Conservation (phyloP, 2,329 filamentous ascomycete species). For the Diaporthe amygdali region DNA sequence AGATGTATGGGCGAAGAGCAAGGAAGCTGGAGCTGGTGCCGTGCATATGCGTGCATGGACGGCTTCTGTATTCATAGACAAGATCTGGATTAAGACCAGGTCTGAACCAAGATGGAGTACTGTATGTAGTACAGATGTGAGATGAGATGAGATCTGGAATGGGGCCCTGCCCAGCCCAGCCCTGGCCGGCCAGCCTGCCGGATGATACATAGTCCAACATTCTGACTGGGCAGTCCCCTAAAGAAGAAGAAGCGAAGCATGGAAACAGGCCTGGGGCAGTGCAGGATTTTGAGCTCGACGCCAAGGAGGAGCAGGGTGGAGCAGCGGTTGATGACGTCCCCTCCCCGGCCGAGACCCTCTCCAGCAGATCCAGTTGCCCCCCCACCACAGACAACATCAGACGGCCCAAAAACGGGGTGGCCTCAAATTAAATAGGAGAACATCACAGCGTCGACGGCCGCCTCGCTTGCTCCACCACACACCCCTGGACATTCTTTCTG, state of each 20-base stretch:
- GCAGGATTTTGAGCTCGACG: background rate
- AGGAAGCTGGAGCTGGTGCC: too few species aligned
- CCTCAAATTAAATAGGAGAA: slow-evolving; percentile 23
- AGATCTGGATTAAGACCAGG: too few species aligned
- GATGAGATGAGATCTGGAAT: slow-evolving; percentile 12
- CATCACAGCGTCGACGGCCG: slow-evolving; percentile 10
- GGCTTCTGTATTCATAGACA: too few species aligned
- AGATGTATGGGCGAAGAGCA: too few species aligned
- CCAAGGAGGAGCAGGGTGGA: background rate
- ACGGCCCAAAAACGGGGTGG: slow-evolving; percentile 13
- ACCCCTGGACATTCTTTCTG: slow-evolving; percentile 26
- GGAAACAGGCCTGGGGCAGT: background rate
- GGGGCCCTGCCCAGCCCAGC: background rate
- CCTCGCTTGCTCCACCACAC: slow-evolving; percentile 13
- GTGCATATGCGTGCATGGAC: background rate
- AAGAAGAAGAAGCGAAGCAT: background rate
- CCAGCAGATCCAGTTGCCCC: background rate
- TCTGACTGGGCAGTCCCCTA: background rate
- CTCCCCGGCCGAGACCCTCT: background rate
- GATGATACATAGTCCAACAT: background rate
- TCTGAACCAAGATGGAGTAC: too few species aligned
- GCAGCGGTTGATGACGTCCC: slow-evolving; percentile 12
- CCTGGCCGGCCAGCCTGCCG: background rate
- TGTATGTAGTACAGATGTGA: background rate
- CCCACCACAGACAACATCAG: slow-evolving; percentile 18